Evolutionary conservation across 306 rosid genomes (phyloP), one percentile per base, ranked within the genome.

Genomic region (Inga laurina): DNA sequence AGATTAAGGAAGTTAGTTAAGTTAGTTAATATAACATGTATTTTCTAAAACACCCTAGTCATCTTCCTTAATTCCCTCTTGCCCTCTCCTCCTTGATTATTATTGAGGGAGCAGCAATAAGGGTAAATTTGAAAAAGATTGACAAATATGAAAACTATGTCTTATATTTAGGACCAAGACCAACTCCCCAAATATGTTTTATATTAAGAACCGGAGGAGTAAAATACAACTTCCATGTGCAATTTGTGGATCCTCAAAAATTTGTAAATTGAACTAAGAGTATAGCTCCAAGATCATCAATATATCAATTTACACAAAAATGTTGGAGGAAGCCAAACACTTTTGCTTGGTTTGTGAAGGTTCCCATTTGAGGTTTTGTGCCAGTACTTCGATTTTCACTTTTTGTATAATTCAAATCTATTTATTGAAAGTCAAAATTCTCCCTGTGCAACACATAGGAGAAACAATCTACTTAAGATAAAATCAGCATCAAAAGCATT

Each of bases 401-500:
- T 22, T 12, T 24, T 22, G 13, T 27, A 62, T 24, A 59, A 62
- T 24, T 27, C 37, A 62, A 27, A 9, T 62, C 5, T 12, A 27
- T 62, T 62, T 14, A 27, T 14, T 62, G 37, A 62, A 5, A 12
- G 37, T 59, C 12, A 27, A 62, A 62, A 61, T 24, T 62, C 18
- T 62, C 18, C 68, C 37, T 1, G 37, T n/a, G 35, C 67, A 62
- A 27, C 37, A 24, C 35, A 62, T 0, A 10, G 37, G 68, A 62
- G 37, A 62, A 27, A 56, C 24, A 62, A 22, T 59, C 34, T 59
- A 10, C 32, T 22, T 21, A 30, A 43, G 6, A 74, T 66, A 67
- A 74, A 65, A 65, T 34, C 1, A 66, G 34, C 76, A 79, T 56
- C n/a, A 67, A 79, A 84, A 75, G 65, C 81, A 67, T 66, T 56